Base-by-base conservation (phyloP, 495 filamentous ascomycete genomes). In the Penicillium cinerascens region DNA sequence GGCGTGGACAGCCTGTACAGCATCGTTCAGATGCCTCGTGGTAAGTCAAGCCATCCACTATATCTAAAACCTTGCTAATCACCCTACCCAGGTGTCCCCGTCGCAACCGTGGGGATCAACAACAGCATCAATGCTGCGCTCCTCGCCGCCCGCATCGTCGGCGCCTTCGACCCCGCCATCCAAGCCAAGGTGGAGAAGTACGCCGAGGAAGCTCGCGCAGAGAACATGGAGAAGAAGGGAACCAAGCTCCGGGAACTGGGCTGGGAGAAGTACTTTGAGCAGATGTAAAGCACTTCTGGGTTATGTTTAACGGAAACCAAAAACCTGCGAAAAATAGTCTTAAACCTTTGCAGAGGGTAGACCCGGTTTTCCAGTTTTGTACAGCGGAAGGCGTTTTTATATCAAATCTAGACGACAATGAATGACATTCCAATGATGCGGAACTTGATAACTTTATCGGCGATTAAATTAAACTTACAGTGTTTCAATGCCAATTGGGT, bases 81-180 rank as follows among this genome's bases (percentile, higher is more conserved):
- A 13, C 18, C 11, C 29, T 41, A 29, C 77, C 69, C 72, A 74
- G 87, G 88, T 18, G 85, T 91, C 44, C 92, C 92, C 29, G 87
- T 91, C 46, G 89, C 90, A 18, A 92, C 90, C 3, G 88, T 97
- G 11, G 89, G 87, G 11, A 95, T 97, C 70, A 91, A 95, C 70
- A 97, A 98, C 72, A 87, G 84, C 49, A 87, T 87, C 45, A 97
- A 97, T 70, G 95, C 92, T 2, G 95, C 90, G 27, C 79, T 97
- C 47, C 70, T 95, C 21, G 93, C 93, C n/a, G 81, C 86, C 22
- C 77, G 92, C 38, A 95, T 97, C 22, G 66, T 98, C 4, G 91
- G 91, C 17, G 67, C 80, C 18, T 81, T 78, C 47, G 82, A 92
- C 59, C 76, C 75, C 7, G 66, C 63, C 42, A 60, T 86, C 37